Percentiles rank a stretch among this genome's conserved stretches.
Conservation (phyloP, 164 flowering plant genomes). For the Tetracentron sinense region DNA sequence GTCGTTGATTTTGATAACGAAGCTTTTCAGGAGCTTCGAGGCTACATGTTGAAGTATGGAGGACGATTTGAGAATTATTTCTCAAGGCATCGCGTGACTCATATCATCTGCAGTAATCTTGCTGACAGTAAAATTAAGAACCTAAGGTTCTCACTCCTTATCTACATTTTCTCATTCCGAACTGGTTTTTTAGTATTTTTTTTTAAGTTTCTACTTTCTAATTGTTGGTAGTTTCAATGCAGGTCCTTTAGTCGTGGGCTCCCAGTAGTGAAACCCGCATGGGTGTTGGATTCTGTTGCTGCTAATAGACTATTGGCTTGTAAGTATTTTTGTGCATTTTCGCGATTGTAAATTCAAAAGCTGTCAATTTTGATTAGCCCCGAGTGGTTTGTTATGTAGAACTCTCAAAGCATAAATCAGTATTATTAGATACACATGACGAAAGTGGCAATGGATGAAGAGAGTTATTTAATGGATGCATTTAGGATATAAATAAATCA, state of each 20-base stretch:
- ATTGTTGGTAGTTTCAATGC: slow-evolving; percentile 15
- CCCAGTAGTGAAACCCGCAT: slow-evolving; percentile 84
- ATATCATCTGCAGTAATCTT: slow-evolving; percentile 93
- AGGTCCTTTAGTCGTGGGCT: slow-evolving; percentile 92
- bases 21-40: slow-evolving; percentile 58
- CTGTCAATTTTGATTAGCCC: too few species aligned
- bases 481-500: too few species aligned
- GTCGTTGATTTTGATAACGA: background rate
- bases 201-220: too few species aligned
- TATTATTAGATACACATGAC: too few species aligned
- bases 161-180: background rate
- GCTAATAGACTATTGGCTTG: slow-evolving; percentile 79
- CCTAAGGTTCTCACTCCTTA: slow-evolving; percentile 46
- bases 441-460: too few species aligned
- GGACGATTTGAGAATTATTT: slow-evolving; percentile 92
- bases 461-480: too few species aligned
- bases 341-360: too few species aligned
- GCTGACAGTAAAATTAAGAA: slow-evolving; percentile 90
- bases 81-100: slow-evolving; percentile 80
- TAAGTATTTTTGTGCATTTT: slow-evolving; percentile 44
- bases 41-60: slow-evolving; percentile 77
- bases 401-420: too few species aligned
- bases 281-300: slow-evolving; percentile 79
- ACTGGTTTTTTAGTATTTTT: background rate
- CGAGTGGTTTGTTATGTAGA: too few species aligned